Evolutionary conservation across 2,329 filamentous ascomycete species (phyloP).

Genomic region (Tolypocladium nubicola): DNA sequence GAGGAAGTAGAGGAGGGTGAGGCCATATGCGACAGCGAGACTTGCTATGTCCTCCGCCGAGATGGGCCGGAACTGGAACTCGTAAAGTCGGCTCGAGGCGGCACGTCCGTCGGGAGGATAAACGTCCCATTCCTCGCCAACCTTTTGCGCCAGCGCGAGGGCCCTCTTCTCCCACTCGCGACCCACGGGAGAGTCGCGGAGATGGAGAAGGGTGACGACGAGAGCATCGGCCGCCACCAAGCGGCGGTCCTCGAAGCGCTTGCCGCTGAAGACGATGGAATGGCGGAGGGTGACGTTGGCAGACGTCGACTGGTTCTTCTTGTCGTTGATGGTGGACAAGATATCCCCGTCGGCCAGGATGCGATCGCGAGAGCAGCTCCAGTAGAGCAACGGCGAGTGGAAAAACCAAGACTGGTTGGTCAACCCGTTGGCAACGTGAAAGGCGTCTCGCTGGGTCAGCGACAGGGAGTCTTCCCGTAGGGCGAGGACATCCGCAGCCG

Average conservation of each 20-base stretch:
- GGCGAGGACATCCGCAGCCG: slow-evolving; percentile 13
- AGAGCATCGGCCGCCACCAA: slow-evolving; percentile 66
- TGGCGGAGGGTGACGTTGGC: slow-evolving; percentile 67
- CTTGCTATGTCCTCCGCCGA: slow-evolving; percentile 54
- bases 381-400: slow-evolving; percentile 75
- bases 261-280: slow-evolving; percentile 75
- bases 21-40: slow-evolving; percentile 53
- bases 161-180: slow-evolving; percentile 54
- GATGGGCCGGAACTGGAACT: slow-evolving; percentile 70
- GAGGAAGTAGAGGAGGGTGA: slow-evolving; percentile 55
- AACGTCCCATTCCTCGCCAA: slow-evolving; percentile 48
- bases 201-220: slow-evolving; percentile 67
- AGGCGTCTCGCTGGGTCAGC: slow-evolving; percentile 36
- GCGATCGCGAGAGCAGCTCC: slow-evolving; percentile 53
- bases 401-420: slow-evolving; percentile 63
- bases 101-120: slow-evolving; percentile 50
- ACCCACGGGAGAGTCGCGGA: slow-evolving; percentile 52
- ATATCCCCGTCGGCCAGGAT: slow-evolving; percentile 54
- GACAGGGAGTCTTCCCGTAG: slow-evolving; percentile 26
- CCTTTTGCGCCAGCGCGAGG: slow-evolving; percentile 36
- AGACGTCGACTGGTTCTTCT: slow-evolving; percentile 49
- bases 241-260: slow-evolving; percentile 56
- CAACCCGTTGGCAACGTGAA: slow-evolving; percentile 49
- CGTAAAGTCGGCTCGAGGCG: slow-evolving; percentile 52
- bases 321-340: slow-evolving; percentile 57